Conservation (phyloP, 2,329 filamentous ascomycete species). For the Trichothecium roseum region DNA sequence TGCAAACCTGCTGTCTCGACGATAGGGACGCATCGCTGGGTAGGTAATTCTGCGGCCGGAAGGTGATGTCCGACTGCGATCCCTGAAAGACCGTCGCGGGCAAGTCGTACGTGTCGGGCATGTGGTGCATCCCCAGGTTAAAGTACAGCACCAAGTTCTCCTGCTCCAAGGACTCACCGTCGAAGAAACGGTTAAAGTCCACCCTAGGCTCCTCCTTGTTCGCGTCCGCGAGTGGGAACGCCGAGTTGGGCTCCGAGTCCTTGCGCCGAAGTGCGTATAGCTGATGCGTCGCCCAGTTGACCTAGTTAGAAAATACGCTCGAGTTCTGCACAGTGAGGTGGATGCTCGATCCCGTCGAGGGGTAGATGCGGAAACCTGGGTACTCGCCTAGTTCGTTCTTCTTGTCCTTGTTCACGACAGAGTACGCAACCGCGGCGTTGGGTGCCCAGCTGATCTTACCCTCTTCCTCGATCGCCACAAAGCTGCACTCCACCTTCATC, state of each 20-base stretch:
- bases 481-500: slow-evolving; percentile 35
- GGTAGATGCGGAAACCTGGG: slow-evolving; percentile 35
- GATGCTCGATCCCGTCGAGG: slow-evolving; percentile 1
- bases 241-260: slow-evolving; percentile 37
- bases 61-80: slow-evolving; percentile 5
- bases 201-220: slow-evolving; percentile 35
- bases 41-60: slow-evolving; percentile 5
- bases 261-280: slow-evolving; percentile 39
- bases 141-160: slow-evolving; percentile 38
- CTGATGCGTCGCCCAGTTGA: slow-evolving; percentile 38
- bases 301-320: slow-evolving; percentile 31
- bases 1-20: slow-evolving; percentile 4
- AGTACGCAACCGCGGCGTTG: slow-evolving; percentile 35
- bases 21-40: slow-evolving; percentile 3
- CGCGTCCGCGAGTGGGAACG: slow-evolving; percentile 34
- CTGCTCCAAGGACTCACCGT: slow-evolving; percentile 24
- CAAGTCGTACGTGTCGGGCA: slow-evolving; percentile 38
- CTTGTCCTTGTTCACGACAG: slow-evolving; percentile 39
- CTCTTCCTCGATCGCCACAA: slow-evolving; percentile 30
- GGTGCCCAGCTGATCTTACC: slow-evolving; percentile 34
- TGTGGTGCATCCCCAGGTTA: slow-evolving; percentile 45
- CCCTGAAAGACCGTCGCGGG: slow-evolving; percentile 28
- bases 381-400: slow-evolving; percentile 39
- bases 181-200: slow-evolving; percentile 37
- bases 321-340: slow-evolving; percentile 40